These are phyloP conservation scores for Elsinoe arachidis DNA, from an alignment of 2,329 filamentous ascomycete species.

Conservation along the genomic window DNA sequence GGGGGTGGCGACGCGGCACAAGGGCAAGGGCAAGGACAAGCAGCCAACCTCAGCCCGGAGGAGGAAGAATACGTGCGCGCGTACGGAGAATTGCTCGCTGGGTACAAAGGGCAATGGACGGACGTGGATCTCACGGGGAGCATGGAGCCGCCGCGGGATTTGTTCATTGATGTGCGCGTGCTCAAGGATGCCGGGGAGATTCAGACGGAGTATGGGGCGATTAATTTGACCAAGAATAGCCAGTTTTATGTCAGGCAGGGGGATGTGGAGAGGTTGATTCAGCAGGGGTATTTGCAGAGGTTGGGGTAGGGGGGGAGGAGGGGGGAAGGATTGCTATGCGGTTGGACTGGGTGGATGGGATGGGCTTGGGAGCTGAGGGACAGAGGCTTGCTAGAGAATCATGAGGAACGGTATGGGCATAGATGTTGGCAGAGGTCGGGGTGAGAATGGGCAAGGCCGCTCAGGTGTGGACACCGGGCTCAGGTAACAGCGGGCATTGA, in stretches of 20 bases:
- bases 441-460: no score
- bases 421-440: no score
- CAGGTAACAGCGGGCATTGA: no score
- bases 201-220: constrained; percentile 97
- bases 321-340: background rate
- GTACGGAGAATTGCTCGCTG: constrained; percentile 85
- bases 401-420: no score
- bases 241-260: constrained; percentile 95
- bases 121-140: constrained; percentile 93
- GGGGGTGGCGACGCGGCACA: constrained; percentile 23
- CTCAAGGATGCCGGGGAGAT: constrained; percentile 97
- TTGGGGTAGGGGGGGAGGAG: constrained; percentile 52
- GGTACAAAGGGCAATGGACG: constrained; percentile 97
- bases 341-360: background rate
- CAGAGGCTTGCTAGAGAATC: background rate
- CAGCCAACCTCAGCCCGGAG: constrained; percentile 78
- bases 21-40: constrained; percentile 41
- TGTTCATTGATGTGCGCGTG: constrained; percentile 95
- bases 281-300: constrained; percentile 89
- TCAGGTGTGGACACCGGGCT: no score
- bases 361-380: background rate
- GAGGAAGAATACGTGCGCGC: constrained; percentile 93
- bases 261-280: constrained; percentile 88
- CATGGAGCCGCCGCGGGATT: constrained; percentile 83
- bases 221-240: constrained; percentile 94